A percentile compares a stretch with the other conserved stretches of the same genome.
phyloP scores from a whole-genome alignment of 768 basidiomycete species.

The Wakefieldia striispora region DNA sequence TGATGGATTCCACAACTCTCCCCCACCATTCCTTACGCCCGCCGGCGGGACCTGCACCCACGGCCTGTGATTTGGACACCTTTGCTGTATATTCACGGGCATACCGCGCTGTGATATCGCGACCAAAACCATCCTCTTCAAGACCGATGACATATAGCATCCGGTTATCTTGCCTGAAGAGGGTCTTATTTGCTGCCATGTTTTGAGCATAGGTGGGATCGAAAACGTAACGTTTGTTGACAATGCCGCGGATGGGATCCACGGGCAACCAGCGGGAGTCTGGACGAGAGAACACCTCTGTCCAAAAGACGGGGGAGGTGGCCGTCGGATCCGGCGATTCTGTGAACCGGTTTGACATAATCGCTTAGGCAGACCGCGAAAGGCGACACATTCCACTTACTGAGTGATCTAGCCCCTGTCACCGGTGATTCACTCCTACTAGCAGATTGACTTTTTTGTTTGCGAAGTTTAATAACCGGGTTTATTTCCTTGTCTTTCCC shows the following conservation, averaged over 20 bases:
- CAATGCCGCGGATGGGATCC: conserved; percentile 78
- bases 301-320: conserved; percentile 92
- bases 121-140: conserved; percentile 90
- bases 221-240: conserved; percentile 79
- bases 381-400: conserved; percentile 16
- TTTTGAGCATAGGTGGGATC: conserved; percentile 54
- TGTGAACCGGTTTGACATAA: conserved; percentile 22
- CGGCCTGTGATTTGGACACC: conserved; percentile 74
- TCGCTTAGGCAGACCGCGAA: conserved; percentile 18
- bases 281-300: conserved; percentile 91
- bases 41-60: conserved; percentile 44
- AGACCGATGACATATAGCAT: conserved; percentile 93
- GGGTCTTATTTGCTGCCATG: conserved; percentile 10
- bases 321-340: conserved; percentile 47
- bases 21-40: conserved; percentile 87
- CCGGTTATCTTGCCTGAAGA: conserved; percentile 59
- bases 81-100: conserved; percentile 77
- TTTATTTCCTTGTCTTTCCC: conserved; percentile 59
- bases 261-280: conserved; percentile 92
- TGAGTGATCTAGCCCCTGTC: conserved; percentile 11
- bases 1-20: conserved; percentile 56
- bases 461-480: conserved; percentile 58
- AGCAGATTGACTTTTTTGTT: conserved; percentile 49
- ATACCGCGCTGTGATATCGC: conserved; percentile 91
- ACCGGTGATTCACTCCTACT: conserved; percentile 35